phyloP scores from a whole-genome alignment of 2,329 filamentous ascomycete species.

The Pseudocercospora macadamiae region DNA sequence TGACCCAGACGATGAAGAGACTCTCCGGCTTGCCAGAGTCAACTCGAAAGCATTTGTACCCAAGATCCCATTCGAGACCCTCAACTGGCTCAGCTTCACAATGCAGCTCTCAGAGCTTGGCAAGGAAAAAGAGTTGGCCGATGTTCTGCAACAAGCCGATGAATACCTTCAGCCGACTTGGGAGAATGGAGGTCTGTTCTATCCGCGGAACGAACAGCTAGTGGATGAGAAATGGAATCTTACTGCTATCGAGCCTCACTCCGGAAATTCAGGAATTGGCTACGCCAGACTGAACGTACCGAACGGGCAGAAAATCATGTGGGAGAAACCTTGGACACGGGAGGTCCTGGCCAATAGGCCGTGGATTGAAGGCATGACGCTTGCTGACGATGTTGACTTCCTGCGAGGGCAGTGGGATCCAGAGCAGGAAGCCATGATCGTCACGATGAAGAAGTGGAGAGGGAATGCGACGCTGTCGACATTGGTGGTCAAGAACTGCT shows the following conservation, averaged over 20 bases:
- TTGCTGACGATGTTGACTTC: background rate
- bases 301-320: slow-evolving; percentile 43
- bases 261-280: slow-evolving; percentile 42
- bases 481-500: background rate
- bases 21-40: background rate
- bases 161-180: slow-evolving; percentile 35
- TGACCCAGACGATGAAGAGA: background rate
- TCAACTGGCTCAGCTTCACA: slow-evolving; percentile 36
- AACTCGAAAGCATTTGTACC: background rate
- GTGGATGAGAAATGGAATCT: slow-evolving; percentile 32
- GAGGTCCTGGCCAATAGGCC: slow-evolving; percentile 37
- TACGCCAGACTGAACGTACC: slow-evolving; percentile 44
- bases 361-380: slow-evolving; percentile 24
- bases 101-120: slow-evolving; percentile 42
- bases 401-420: background rate
- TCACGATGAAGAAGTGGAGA: background rate
- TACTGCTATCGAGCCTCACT: slow-evolving; percentile 40
- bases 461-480: background rate
- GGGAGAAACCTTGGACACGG: slow-evolving; percentile 37
- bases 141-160: slow-evolving; percentile 37
- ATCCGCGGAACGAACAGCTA: slow-evolving; percentile 34
- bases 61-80: slow-evolving; percentile 18
- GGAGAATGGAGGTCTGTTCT: slow-evolving; percentile 43
- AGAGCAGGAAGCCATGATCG: background rate
- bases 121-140: slow-evolving; percentile 23